Evolutionary conservation across 2,329 filamentous ascomycete genomes (phyloP), one percentile per base, ranked within the genome.

Genomic region (Penicillium oxalicum): DNA sequence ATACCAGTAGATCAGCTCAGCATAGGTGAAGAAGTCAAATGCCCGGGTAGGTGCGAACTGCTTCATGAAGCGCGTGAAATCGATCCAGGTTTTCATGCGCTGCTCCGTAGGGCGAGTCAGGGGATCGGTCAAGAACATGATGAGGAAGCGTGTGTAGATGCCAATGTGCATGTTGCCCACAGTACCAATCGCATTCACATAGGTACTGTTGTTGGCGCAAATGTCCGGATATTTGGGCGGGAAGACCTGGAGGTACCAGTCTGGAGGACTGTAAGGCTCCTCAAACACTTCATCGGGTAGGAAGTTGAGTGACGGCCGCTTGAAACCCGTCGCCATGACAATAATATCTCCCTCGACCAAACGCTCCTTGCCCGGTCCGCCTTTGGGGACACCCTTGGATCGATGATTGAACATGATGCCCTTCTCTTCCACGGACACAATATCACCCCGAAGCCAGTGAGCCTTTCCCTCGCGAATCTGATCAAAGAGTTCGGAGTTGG

Each of bases 111-210:
- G 88, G 0, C 86, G 78, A 0, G 87, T 84, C 24, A 91, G 71
- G 0, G 88, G 88, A 60, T 94, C 88, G 11, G 85, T 77, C 47
- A 94, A 76, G 64, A 93, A 93, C 87, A 93, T 91, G 57, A 94
- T 79, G 5, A 94, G 73, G 54, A 94, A 86, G 4, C 89, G 78
- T 0, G 88, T 94, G 71, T 93, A 94, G 60, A 94, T 91, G 4
- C 88, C 89, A 40, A 94, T 91, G 61, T 94, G 88, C 78, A 87
- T 91, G 66, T 93, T 91, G 0, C 88, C 86, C 1, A 93, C 87
- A 0, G 85, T 86, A 0, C 87, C 88, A 49, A 93, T 91, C 4
- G 83, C 88, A 46, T 86, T 82, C 48, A 90, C 74, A 57, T 91
- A 94, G 0, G 88, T 93, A 73, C 85, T 85, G 69, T 95, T 94